Percentiles rank a stretch among this genome's conserved stretches.
phyloP scores from a whole-genome alignment of 2,329 filamentous ascomycete genomes.

The Ilyonectria robusta region DNA sequence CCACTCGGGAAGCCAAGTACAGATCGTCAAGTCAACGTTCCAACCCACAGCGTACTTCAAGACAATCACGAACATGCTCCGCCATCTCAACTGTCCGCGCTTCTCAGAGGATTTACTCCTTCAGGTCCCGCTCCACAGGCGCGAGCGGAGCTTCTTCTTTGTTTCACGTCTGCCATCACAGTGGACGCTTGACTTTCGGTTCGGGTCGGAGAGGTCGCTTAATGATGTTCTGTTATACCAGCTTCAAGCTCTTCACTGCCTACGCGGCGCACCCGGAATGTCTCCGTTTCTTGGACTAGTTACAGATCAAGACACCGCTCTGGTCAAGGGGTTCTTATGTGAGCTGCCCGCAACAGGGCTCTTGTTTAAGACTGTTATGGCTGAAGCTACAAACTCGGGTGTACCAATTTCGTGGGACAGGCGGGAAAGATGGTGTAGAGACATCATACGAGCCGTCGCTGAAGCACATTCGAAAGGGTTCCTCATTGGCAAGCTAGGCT shows the following conservation, averaged over 20 bases:
- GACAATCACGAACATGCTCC: background rate
- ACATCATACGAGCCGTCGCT: background rate
- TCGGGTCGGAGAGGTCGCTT: background rate
- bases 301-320: background rate
- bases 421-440: background rate
- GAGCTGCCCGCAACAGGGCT: background rate
- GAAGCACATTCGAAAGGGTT: background rate
- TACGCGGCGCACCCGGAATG: background rate
- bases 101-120: background rate
- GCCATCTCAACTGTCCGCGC: background rate
- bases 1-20: background rate
- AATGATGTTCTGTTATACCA: background rate
- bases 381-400: background rate
- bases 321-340: background rate
- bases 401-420: background rate
- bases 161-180: background rate
- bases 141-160: background rate
- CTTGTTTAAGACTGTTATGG: background rate
- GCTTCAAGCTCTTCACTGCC: background rate
- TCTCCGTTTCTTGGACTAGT: background rate
- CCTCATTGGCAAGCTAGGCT: background rate
- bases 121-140: background rate
- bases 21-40: background rate
- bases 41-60: background rate
- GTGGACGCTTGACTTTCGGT: background rate